Evolutionary conservation across 441 rosid species (phyloP), one percentile per base, ranked within the genome.

Genomic region (Populus hybrid): DNA sequence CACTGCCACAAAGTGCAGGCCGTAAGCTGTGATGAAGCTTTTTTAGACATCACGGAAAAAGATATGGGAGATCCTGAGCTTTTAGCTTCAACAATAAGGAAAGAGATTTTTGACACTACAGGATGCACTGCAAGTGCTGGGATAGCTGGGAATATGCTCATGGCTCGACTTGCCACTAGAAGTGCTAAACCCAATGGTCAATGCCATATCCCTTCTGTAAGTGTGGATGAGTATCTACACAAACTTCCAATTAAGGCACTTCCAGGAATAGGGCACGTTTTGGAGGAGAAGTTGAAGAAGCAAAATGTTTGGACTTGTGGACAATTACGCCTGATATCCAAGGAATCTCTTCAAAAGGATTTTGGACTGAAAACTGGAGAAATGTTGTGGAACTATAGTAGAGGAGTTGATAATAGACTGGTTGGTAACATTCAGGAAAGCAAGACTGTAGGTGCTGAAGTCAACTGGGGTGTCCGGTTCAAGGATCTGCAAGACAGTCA

Each of bases 1-100:
- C 91, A 90, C 85, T 89, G 97, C 86, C 82, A 78, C 65, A 90
- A 85, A 91, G 95, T 95, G 78, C 98, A 93, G 98, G 99, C 99
- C 38, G 87, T 95, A 79, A 93, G 99, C 86, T 95, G 99, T 70
- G 99, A 95, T 35, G 99, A 95, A 87, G 99, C 99, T 69, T 95
- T 93, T 86, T 81, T 95, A 82, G 95, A 93, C 81, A 82, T 91
- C 64, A 84, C 89, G 21, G 88, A 88, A 80, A 79, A 84, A 50
- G 82, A 72, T 57, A 85, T 82, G 72, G 83, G 78, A 80, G 96
- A 93, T 79, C 91, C 95, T 75, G 87, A 88, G 74, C 59, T 76
- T 67, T 82, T 93, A 82, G 94, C 97, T 75, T 89, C 91, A 80
- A 76, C 74, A 73, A 88, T 95, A 82, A 89, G 99, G 75, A 89